These are phyloP conservation scores for Lachancea nothofagi DNA, from an alignment of 805 yeast species.

Conservation along the genomic window DNA sequence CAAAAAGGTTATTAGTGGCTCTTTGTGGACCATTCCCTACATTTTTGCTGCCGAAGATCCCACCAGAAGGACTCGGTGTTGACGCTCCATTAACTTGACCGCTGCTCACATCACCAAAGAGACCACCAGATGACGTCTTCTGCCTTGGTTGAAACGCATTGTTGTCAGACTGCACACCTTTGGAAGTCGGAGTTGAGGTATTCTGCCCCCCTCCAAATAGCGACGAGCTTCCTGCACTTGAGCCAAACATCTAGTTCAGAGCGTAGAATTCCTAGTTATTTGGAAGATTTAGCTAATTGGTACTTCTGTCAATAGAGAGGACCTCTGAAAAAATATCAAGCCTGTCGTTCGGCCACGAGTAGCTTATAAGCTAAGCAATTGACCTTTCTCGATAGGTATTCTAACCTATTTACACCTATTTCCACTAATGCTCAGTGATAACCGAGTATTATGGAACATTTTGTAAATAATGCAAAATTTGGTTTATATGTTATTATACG, in stretches of 20 bases:
- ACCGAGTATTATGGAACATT: too few species aligned
- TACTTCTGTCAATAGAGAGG: too few species aligned
- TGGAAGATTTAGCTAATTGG: too few species aligned
- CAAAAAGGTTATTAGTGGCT: not conserved
- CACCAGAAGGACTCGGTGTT: slow-evolving; percentile 8
- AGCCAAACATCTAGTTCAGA: slow-evolving; percentile 14
- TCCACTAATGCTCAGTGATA: too few species aligned
- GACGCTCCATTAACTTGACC: slow-evolving; percentile 4
- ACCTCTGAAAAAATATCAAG: too few species aligned
- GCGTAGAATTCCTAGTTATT: not conserved
- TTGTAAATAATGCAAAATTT: not conserved
- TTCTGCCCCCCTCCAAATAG: slow-evolving; percentile 24
- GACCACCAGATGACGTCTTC: slow-evolving; percentile 25
- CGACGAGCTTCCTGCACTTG: slow-evolving; percentile 21
- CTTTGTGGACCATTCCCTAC: not conserved
- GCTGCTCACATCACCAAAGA: slow-evolving; percentile 17
- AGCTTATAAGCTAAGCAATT: too few species aligned
- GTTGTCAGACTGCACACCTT: slow-evolving; percentile 26
- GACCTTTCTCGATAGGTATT: too few species aligned
- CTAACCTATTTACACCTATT: too few species aligned
- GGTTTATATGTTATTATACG: not conserved
- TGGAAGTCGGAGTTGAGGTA: slow-evolving; percentile 32
- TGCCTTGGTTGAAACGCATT: slow-evolving; percentile 21
- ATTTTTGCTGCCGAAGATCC: not conserved
- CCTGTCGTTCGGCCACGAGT: too few species aligned